Evolutionary conservation across 768 basidiomycete species (phyloP).

Genomic region (Boletales sp.): DNA sequence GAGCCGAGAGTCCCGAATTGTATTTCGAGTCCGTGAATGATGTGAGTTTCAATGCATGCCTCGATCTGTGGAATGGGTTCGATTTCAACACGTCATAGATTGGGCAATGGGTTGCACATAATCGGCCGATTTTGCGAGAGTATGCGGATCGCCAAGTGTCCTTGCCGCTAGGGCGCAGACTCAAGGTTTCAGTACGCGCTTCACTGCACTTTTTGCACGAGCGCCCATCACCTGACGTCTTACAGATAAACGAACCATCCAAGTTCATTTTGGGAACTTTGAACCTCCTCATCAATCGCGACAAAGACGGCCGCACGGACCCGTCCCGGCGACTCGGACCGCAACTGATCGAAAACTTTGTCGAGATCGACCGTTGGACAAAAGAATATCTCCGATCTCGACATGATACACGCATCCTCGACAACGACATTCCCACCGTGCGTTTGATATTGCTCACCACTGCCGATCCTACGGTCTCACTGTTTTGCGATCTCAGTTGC

Average conservation of each 20-base stretch:
- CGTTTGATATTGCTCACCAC: neutral
- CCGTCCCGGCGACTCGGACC: conserved; percentile 23
- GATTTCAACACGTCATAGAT: conserved; percentile 5
- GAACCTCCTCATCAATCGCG: conserved; percentile 29
- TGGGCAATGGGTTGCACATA: conserved; percentile 23
- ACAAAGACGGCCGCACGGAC: conserved; percentile 8
- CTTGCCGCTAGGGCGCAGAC: conserved; percentile 22
- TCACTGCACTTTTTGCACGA: neutral
- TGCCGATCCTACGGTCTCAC: neutral
- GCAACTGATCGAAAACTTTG: conserved; percentile 30
- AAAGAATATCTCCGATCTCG: conserved; percentile 26
- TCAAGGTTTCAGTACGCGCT: conserved; percentile 22
- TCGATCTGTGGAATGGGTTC: neutral
- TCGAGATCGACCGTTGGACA: conserved; percentile 24
- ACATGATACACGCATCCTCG: conserved; percentile 10
- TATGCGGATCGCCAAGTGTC: conserved; percentile 27
- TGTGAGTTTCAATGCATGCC: conserved; percentile 5
- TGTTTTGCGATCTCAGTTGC: conserved; percentile 11
- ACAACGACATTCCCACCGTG: conserved; percentile 20
- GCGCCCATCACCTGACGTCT: neutral
- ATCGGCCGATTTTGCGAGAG: conserved; percentile 19
- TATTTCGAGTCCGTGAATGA: neutral
- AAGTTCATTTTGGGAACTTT: conserved; percentile 23
- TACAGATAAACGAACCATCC: conserved; percentile 23
- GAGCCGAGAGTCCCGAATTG: conserved; percentile 1